These are phyloP conservation scores for Candida glaebosa DNA, from an alignment of 805 yeast genomes.

Conservation along the genomic window DNA sequence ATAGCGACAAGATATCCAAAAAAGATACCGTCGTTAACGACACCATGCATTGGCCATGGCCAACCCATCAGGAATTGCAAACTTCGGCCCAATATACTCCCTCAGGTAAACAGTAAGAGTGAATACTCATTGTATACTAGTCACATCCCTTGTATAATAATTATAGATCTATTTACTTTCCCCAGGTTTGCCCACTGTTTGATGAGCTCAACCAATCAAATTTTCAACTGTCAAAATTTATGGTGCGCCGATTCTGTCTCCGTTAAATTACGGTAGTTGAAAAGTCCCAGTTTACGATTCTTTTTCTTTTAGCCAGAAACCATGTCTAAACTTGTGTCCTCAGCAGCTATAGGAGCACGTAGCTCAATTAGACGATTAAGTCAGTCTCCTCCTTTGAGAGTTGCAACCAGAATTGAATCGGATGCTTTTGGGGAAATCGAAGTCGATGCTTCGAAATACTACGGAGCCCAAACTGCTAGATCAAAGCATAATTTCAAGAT, in stretches of 20 bases:
- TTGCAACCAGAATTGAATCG: conserved; percentile 65
- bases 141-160: background rate
- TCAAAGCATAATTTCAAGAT: conserved; percentile 92
- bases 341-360: conserved; percentile 11
- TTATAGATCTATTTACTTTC: background rate
- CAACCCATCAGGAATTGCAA: conserved; percentile 20
- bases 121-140: background rate
- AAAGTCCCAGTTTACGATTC: background rate
- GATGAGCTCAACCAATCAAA: background rate
- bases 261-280: background rate
- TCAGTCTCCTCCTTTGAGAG: conserved; percentile 20
- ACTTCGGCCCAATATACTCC: background rate
- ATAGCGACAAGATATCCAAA: conserved; percentile 11
- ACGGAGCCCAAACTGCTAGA: conserved; percentile 99
- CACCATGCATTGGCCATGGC: conserved; percentile 32
- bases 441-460: conserved; percentile 81
- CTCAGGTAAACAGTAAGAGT: background rate
- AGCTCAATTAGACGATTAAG: conserved; percentile 25
- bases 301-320: conserved; percentile 3
- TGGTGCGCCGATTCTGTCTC: conserved; percentile 1
- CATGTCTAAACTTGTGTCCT: conserved; percentile 27
- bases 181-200: background rate
- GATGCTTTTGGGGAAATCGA: conserved; percentile 98
- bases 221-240: background rate
- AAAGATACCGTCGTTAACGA: conserved; percentile 4